phyloP scores from a whole-genome alignment of 2,329 filamentous ascomycete genomes.

The Cytospora piceae region DNA sequence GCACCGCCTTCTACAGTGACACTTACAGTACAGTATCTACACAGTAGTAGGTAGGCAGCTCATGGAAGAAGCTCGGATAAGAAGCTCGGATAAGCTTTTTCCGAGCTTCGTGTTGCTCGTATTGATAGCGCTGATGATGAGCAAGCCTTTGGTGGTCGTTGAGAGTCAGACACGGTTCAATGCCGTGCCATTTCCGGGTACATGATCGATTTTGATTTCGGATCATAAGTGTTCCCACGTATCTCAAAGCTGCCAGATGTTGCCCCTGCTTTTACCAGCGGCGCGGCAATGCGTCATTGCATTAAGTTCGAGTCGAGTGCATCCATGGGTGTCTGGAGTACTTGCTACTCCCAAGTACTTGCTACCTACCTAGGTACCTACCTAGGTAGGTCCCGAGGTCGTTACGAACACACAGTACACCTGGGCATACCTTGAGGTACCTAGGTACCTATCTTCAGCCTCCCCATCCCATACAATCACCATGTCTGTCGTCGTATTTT shows the following conservation, averaged over 20 bases:
- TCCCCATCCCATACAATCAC: neutral
- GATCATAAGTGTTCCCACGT: neutral
- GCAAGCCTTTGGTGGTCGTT: neutral
- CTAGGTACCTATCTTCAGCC: neutral
- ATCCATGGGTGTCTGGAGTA: neutral
- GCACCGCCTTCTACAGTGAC: neutral
- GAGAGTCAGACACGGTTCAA: neutral
- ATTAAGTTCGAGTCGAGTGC: constrained; percentile 1
- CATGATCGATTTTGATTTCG: neutral
- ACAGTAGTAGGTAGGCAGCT: too few relatives aligned
- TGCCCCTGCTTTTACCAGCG: constrained; percentile 18
- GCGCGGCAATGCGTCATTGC: constrained; percentile 23
- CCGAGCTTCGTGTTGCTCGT: neutral
- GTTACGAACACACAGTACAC: too few relatives aligned
- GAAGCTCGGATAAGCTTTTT: neutral
- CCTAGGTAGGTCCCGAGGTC: too few relatives aligned
- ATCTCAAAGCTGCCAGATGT: constrained; percentile 20
- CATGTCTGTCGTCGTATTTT: neutral
- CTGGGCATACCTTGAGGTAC: neutral
- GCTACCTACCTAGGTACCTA: too few relatives aligned
- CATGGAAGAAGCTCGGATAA: neutral
- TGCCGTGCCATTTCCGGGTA: neutral
- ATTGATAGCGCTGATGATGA: neutral
- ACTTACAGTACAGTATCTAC: neutral
- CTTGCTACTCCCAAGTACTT: constrained; percentile 1